Conservation (phyloP, 805 yeast species). For the Myxozyma geophila region DNA sequence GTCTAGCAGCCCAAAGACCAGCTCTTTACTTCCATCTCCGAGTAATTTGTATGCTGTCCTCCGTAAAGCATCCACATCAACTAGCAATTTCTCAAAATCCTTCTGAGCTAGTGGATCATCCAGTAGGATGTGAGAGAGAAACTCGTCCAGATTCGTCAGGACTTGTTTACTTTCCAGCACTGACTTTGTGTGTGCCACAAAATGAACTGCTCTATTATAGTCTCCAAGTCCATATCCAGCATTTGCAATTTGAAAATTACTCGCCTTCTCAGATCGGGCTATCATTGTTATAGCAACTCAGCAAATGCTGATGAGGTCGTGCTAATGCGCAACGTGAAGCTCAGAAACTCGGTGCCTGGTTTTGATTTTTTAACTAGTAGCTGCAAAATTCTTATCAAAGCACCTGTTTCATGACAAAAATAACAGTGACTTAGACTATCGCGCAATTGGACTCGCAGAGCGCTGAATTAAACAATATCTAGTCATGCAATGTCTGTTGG, state of each 20-base stretch:
- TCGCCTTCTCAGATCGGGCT: not conserved
- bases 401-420: too few species aligned
- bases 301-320: not conserved
- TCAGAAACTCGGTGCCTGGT: too few species aligned
- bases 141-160: slow-evolving; percentile 1
- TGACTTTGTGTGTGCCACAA: slow-evolving; percentile 11
- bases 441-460: not conserved
- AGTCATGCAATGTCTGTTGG: not conserved
- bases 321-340: too few species aligned
- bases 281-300: not conserved
- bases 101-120: slow-evolving; percentile 3
- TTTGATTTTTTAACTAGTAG: too few species aligned
- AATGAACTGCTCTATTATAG: slow-evolving; percentile 18
- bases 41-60: slow-evolving; percentile 19
- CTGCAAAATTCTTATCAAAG: too few species aligned
- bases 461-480: not conserved
- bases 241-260: not conserved
- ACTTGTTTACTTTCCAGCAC: slow-evolving; percentile 13
- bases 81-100: slow-evolving; percentile 19
- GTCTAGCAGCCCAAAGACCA: slow-evolving; percentile 18
- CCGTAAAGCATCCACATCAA: slow-evolving; percentile 21
- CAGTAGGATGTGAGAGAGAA: slow-evolving; percentile 13
- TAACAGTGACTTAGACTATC: too few species aligned
- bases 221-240: slow-evolving; percentile 1
- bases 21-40: slow-evolving; percentile 9